phyloP scores from a whole-genome alignment of 106 monocot genomes.

The Hemerocallis citrina region DNA sequence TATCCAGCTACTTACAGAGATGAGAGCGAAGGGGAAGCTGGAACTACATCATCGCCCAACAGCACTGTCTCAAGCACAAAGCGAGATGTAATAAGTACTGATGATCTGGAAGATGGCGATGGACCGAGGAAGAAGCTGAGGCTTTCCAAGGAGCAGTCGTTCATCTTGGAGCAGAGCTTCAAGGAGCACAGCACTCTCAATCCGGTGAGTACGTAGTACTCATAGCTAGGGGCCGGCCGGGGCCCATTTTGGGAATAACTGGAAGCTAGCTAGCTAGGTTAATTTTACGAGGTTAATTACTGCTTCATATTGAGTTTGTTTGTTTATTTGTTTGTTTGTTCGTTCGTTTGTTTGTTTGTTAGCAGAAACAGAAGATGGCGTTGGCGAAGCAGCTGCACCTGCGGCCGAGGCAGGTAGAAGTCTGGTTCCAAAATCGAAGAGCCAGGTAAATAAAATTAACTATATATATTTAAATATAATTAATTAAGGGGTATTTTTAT shows the following conservation, averaged over 20 bases:
- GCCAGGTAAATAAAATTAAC: too few relatives aligned
- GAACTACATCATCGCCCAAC: conserved; percentile 24
- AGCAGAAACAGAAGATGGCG: conserved; percentile 75
- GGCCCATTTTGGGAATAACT: not conserved
- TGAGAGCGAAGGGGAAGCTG: conserved; percentile 10
- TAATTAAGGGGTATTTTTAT: not conserved
- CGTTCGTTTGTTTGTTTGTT: too few relatives aligned
- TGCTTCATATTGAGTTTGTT: too few relatives aligned
- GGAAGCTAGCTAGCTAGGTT: too few relatives aligned
- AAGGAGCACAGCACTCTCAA: conserved; percentile 69
- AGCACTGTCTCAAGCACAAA: conserved; percentile 22
- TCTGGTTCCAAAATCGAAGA: conserved; percentile 86
- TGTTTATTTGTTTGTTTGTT: too few relatives aligned
- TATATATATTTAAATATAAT: not conserved
- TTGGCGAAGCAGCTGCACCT: conserved; percentile 63
- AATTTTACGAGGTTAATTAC: too few relatives aligned
- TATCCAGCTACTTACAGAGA: too few relatives aligned
- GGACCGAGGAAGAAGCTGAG: conserved; percentile 65
- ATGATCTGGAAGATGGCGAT: conserved; percentile 51
- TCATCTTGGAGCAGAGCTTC: conserved; percentile 65
- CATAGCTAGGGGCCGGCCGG: too few relatives aligned
- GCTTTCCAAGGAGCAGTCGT: conserved; percentile 63
- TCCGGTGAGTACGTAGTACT: conserved; percentile 57
- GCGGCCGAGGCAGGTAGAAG: conserved; percentile 73
- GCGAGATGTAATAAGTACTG: conserved; percentile 12